These are phyloP conservation scores for Falciphora oryzae DNA, from an alignment of 2,329 filamentous ascomycete genomes.

Conservation along the genomic window DNA sequence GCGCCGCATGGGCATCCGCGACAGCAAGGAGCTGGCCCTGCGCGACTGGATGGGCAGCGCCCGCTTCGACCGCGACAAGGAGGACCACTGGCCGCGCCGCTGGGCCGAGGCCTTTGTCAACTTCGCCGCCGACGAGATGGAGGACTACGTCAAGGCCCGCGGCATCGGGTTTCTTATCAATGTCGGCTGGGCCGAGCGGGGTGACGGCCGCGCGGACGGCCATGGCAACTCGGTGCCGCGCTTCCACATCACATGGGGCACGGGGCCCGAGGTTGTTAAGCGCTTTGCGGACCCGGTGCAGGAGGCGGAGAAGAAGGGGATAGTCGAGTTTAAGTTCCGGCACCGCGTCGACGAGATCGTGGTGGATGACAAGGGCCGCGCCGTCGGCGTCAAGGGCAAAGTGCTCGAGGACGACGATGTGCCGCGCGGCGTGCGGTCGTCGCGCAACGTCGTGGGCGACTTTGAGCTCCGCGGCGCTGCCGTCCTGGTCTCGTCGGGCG, in stretches of 20 bases:
- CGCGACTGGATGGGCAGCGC: slow-evolving; percentile 55
- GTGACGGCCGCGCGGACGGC: slow-evolving; percentile 47
- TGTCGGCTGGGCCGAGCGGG: slow-evolving; percentile 58
- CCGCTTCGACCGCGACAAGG: slow-evolving; percentile 47
- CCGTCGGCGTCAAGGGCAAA: slow-evolving; percentile 46
- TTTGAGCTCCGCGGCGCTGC: slow-evolving; percentile 50
- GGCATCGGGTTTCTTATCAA: slow-evolving; percentile 48
- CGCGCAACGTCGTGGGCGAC: slow-evolving; percentile 38
- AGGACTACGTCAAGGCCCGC: slow-evolving; percentile 47
- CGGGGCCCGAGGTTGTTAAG: slow-evolving; percentile 53
- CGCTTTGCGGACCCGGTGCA: slow-evolving; percentile 51
- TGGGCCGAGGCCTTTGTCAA: slow-evolving; percentile 62
- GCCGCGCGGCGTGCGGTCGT: slow-evolving; percentile 46
- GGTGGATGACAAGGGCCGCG: slow-evolving; percentile 45
- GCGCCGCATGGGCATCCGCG: slow-evolving; percentile 51
- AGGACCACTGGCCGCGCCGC: slow-evolving; percentile 52
- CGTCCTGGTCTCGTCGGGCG: slow-evolving; percentile 50
- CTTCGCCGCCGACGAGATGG: slow-evolving; percentile 54
- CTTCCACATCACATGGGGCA: slow-evolving; percentile 59
- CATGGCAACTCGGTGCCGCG: slow-evolving; percentile 58
- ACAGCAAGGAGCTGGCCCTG: slow-evolving; percentile 50
- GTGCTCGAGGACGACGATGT: slow-evolving; percentile 46
- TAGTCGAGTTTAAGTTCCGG: slow-evolving; percentile 50
- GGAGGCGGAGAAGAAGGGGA: slow-evolving; percentile 44
- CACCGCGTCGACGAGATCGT: slow-evolving; percentile 53